phyloP scores from a whole-genome alignment of 257 asterid species.

The Nicotiana knightiana region DNA sequence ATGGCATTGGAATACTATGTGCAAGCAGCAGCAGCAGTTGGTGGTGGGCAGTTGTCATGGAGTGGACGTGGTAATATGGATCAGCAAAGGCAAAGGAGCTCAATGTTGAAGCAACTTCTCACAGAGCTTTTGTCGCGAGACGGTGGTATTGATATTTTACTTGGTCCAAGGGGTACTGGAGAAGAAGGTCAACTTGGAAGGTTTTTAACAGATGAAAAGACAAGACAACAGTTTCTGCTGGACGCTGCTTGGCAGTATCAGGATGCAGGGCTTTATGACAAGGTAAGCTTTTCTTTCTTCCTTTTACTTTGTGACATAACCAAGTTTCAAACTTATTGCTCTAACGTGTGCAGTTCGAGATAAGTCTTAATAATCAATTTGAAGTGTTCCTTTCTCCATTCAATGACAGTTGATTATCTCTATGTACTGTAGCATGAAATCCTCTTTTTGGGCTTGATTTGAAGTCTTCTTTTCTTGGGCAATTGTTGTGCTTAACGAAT shows the following conservation, averaged over 20 bases:
- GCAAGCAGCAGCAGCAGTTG: slow-evolving; percentile 94
- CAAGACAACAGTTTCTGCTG: slow-evolving; percentile 66
- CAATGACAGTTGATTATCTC: not conserved
- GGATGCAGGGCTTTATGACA: slow-evolving; percentile 79
- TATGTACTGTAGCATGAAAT: too few relatives aligned
- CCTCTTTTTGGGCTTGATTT: not conserved
- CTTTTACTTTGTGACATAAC: not conserved
- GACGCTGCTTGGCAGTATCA: slow-evolving; percentile 87
- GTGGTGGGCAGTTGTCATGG: slow-evolving; percentile 94
- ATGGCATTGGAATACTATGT: slow-evolving; percentile 89
- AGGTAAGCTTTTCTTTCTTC: slow-evolving; percentile 37
- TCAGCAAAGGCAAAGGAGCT: slow-evolving; percentile 78
- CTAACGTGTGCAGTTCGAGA: not conserved
- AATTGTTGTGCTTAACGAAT: not conserved
- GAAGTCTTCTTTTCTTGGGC: not conserved
- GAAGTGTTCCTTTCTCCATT: not conserved
- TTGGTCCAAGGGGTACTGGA: slow-evolving; percentile 85
- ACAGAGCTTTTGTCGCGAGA: slow-evolving; percentile 71
- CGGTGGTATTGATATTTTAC: slow-evolving; percentile 72
- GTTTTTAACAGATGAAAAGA: slow-evolving; percentile 60
- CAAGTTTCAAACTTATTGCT: not conserved
- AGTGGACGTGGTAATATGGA: slow-evolving; percentile 71
- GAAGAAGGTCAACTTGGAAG: slow-evolving; percentile 89
- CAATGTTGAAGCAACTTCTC: slow-evolving; percentile 83
- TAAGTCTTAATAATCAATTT: not conserved